Conservation (phyloP, 2,329 filamentous ascomycete species). For the Coniochaeta sp. region DNA sequence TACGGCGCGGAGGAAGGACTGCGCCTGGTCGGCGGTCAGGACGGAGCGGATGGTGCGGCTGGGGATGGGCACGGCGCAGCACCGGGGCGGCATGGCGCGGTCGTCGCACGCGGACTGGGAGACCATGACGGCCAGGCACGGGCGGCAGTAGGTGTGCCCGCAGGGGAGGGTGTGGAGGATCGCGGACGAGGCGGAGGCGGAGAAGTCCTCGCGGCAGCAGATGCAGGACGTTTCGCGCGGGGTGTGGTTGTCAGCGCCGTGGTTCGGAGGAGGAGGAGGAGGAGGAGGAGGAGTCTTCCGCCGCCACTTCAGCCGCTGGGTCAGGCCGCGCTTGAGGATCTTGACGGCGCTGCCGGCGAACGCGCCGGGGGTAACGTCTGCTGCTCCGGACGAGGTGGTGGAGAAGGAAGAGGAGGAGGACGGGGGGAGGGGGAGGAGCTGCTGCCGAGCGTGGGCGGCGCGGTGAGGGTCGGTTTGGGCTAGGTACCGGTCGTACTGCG, state of each 20-base stretch:
- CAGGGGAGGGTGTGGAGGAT: slow-evolving; percentile 44
- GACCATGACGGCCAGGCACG: slow-evolving; percentile 46
- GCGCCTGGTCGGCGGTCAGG: slow-evolving; percentile 43
- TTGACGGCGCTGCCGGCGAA: slow-evolving; percentile 35
- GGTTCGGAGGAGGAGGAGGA: neutral
- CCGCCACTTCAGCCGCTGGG: slow-evolving; percentile 32
- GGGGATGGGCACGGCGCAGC: slow-evolving; percentile 50
- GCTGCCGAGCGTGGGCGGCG: slow-evolving; percentile 32
- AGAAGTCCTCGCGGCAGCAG: slow-evolving; percentile 47
- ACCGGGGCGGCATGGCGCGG: slow-evolving; percentile 54
- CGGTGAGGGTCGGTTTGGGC: slow-evolving; percentile 34
- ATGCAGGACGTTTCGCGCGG: slow-evolving; percentile 34
- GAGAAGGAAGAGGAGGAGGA: slow-evolving; percentile 14
- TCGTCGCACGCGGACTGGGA: slow-evolving; percentile 48
- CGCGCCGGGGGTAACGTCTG: slow-evolving; percentile 32
- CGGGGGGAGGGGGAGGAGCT: slow-evolving; percentile 18
- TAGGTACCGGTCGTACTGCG: slow-evolving; percentile 45
- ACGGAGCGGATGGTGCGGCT: slow-evolving; percentile 38
- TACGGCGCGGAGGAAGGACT: slow-evolving; percentile 48
- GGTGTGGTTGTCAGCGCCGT: too few species aligned
- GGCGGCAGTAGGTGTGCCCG: slow-evolving; percentile 49
- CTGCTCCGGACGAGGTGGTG: too few species aligned
- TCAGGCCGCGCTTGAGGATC: slow-evolving; percentile 36
- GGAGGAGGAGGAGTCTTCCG: slow-evolving; percentile 21
- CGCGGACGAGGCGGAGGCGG: neutral